phyloP scores from a whole-genome alignment of 805 yeast species.

The Wilhelminamyces savonicus region DNA sequence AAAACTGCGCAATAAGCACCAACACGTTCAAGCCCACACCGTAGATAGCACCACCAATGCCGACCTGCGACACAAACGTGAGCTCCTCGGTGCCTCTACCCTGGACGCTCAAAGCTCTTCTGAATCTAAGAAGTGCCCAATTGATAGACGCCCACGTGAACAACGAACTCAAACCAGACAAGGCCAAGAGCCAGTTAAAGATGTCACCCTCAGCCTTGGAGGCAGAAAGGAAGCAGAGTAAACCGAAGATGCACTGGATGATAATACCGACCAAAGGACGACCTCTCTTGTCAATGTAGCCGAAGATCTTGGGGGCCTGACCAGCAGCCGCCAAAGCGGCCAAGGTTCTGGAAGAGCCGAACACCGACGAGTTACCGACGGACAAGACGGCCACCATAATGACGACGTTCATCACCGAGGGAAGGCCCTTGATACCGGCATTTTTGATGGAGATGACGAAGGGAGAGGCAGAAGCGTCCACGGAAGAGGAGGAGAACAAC shows the following conservation, averaged over 20 bases:
- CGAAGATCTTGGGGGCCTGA: constrained; percentile 37
- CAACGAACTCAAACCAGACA: constrained; percentile 42
- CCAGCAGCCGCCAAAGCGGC: constrained; percentile 41
- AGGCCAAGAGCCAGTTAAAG: constrained; percentile 44
- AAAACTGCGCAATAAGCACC: constrained; percentile 71
- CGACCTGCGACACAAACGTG: constrained; percentile 60
- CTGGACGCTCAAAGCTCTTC: constrained; percentile 58
- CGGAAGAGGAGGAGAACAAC: constrained; percentile 27
- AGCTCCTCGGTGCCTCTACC: constrained; percentile 68
- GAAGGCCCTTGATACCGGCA: constrained; percentile 62
- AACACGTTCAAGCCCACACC: constrained; percentile 54
- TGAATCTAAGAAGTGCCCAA: constrained; percentile 38
- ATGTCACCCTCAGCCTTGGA: constrained; percentile 30
- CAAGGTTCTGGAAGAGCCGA: constrained; percentile 44
- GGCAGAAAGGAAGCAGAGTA: constrained; percentile 41
- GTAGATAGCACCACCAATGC: constrained; percentile 59
- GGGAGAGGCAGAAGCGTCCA: constrained; percentile 64
- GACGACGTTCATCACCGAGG: constrained; percentile 66
- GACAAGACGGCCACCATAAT: constrained; percentile 63
- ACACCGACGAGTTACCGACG: constrained; percentile 69
- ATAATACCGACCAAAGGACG: constrained; percentile 43
- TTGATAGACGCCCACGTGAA: constrained; percentile 48
- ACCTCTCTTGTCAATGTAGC: constrained; percentile 44
- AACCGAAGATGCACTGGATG: constrained; percentile 34
- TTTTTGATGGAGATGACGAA: constrained; percentile 65